Conservation (phyloP, 805 yeast species). For the Wickerhamomyces ciferrii region DNA sequence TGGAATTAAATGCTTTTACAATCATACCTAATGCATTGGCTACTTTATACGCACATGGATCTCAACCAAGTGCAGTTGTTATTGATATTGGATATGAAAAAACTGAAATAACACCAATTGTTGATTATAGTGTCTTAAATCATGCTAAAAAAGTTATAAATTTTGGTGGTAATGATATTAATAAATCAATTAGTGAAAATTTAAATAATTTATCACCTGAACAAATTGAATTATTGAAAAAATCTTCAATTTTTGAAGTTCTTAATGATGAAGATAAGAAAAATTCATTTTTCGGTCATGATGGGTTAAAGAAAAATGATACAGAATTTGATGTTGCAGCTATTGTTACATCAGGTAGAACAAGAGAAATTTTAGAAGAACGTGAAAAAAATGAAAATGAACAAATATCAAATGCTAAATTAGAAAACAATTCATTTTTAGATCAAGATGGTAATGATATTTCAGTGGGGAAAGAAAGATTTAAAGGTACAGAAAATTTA, state of each 20-base stretch:
- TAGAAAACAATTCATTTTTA: slow-evolving; percentile 65
- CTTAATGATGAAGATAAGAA: slow-evolving; percentile 61
- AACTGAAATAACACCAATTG: slow-evolving; percentile 75
- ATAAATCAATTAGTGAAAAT: slow-evolving; percentile 41
- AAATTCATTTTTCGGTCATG: slow-evolving; percentile 56
- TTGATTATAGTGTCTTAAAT: slow-evolving; percentile 60
- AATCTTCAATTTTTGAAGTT: slow-evolving; percentile 73
- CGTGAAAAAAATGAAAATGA: slow-evolving; percentile 45
- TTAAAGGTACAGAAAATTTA: slow-evolving; percentile 67
- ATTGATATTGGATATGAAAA: slow-evolving; percentile 76
- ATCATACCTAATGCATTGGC: slow-evolving; percentile 65
- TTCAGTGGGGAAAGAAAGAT: slow-evolving; percentile 86
- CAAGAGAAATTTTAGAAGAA: slow-evolving; percentile 65
- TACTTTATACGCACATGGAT: slow-evolving; percentile 68
- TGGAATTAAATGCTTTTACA: slow-evolving; percentile 69
- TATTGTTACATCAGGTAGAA: slow-evolving; percentile 72
- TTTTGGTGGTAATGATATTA: slow-evolving; percentile 64
- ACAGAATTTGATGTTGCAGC: slow-evolving; percentile 88
- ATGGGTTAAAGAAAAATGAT: slow-evolving; percentile 42
- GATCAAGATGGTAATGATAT: slow-evolving; percentile 53
- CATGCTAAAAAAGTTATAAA: slow-evolving; percentile 45
- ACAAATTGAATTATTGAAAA: slow-evolving; percentile 74
- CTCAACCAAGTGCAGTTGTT: slow-evolving; percentile 59
- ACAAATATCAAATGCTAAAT: slow-evolving; percentile 51
- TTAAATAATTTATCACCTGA: slow-evolving; percentile 50